These are phyloP conservation scores for Auxenochlorella pyrenoidosa DNA, from an alignment of 139 green algal genomes.

Conservation along the genomic window DNA sequence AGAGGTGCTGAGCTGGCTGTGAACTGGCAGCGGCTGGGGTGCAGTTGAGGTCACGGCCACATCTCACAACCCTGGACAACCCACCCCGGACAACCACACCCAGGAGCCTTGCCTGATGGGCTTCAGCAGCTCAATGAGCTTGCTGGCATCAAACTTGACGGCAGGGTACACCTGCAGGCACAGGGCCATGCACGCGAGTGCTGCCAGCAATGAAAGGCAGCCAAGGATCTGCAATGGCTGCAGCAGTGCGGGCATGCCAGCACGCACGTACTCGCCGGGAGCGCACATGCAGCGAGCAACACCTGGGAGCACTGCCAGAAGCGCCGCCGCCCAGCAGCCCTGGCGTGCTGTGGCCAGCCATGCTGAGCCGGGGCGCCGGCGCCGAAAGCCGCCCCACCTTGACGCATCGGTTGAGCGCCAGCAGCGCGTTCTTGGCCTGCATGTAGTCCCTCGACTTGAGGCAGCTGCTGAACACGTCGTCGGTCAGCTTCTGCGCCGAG, in stretches of 20 bases:
- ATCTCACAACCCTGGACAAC: no score
- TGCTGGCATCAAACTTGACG: constrained; percentile 19
- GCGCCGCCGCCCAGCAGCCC: neutral
- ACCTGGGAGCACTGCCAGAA: no score
- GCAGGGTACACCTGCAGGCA: constrained; percentile 34
- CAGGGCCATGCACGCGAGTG: neutral
- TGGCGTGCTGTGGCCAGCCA: neutral
- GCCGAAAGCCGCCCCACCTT: constrained; percentile 21
- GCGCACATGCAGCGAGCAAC: neutral
- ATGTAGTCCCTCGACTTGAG: constrained; percentile 61
- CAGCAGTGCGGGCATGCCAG: no score
- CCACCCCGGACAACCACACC: no score
- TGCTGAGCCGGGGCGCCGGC: neutral
- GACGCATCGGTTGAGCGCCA: constrained; percentile 57
- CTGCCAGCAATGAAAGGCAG: neutral
- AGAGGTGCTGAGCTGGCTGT: no score
- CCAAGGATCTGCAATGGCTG: no score
- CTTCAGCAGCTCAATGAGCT: constrained; percentile 24
- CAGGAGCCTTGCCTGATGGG: constrained; percentile 13
- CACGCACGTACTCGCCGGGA: no score
- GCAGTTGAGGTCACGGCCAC: no score
- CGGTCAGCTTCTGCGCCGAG: constrained; percentile 25
- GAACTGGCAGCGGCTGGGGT: no score
- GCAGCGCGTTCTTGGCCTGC: constrained; percentile 65
- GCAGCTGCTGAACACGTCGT: constrained; percentile 48